Conservation (phyloP, 805 yeast species). For the Candida montana region DNA sequence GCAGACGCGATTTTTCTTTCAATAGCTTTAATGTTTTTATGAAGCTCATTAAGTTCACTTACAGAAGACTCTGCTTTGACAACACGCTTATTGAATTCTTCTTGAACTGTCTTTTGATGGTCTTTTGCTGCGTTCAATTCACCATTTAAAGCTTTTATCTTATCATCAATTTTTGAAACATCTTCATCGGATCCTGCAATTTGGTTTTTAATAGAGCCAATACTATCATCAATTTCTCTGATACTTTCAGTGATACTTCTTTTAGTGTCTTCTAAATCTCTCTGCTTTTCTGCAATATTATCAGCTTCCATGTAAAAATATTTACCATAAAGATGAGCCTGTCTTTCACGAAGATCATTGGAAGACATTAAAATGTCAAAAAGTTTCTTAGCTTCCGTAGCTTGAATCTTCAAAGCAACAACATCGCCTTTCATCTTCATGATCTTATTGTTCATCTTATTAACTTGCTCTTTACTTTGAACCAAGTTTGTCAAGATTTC, state of each 20-base stretch:
- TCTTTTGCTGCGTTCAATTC: not conserved
- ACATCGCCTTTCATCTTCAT: constrained; percentile 35
- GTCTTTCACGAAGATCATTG: constrained; percentile 34
- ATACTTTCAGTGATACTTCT: constrained; percentile 9
- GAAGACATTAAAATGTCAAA: constrained; percentile 37
- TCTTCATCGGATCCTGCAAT: constrained; percentile 4
- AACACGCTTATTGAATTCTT: constrained; percentile 5
- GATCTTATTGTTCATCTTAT: constrained; percentile 34
- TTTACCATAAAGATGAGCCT: constrained; percentile 41
- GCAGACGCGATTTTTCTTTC: constrained; percentile 18
- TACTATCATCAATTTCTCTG: constrained; percentile 4
- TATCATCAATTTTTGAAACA: constrained; percentile 2
- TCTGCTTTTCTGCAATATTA: constrained; percentile 7
- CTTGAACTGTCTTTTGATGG: not conserved
- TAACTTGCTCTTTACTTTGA: constrained; percentile 31
- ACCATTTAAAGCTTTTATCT: constrained; percentile 7
- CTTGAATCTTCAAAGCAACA: constrained; percentile 33
- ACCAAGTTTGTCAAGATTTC: constrained; percentile 55
- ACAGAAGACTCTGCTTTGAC: constrained; percentile 15
- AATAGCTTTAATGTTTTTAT: constrained; percentile 12
- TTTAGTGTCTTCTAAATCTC: constrained; percentile 12
- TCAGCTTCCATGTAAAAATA: constrained; percentile 42
- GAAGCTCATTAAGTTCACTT: constrained; percentile 16
- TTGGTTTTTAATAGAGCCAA: not conserved
- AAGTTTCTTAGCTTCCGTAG: constrained; percentile 37